phyloP scores from a whole-genome alignment of 371 early-diverging fungal genomes.

The Saksenaea vasiformis region DNA sequence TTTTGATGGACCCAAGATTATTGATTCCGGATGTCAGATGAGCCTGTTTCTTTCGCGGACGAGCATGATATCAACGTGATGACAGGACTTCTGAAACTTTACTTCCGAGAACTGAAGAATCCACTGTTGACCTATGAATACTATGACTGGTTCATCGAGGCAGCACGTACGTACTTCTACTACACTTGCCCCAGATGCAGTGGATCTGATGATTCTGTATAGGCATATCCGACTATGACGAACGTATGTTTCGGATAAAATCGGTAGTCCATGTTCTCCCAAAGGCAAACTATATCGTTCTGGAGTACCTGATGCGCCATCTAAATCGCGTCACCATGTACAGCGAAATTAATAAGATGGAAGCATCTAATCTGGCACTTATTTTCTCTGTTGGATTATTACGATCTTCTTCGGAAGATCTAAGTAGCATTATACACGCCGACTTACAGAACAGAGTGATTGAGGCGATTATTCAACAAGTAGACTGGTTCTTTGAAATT shows the following conservation, averaged over 20 bases:
- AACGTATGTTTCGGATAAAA: slow-evolving; percentile 71
- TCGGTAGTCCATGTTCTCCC: slow-evolving; percentile 74
- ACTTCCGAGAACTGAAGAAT: slow-evolving; percentile 79
- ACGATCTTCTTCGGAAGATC: slow-evolving; percentile 48
- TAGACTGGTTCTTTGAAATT: slow-evolving; percentile 64
- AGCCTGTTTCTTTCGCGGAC: slow-evolving; percentile 44
- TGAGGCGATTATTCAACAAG: slow-evolving; percentile 61
- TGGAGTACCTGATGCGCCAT: slow-evolving; percentile 75
- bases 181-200: neutral
- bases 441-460: slow-evolving; percentile 59
- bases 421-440: slow-evolving; percentile 56
- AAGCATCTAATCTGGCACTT: slow-evolving; percentile 79
- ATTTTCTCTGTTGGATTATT: slow-evolving; percentile 75
- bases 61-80: slow-evolving; percentile 79
- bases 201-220: slow-evolving; percentile 3
- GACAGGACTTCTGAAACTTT: slow-evolving; percentile 77
- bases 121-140: slow-evolving; percentile 79
- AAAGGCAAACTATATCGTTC: slow-evolving; percentile 63
- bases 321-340: slow-evolving; percentile 63
- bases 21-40: slow-evolving; percentile 15
- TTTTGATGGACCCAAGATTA: neutral
- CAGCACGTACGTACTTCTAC: slow-evolving; percentile 62
- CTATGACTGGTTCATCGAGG: slow-evolving; percentile 77
- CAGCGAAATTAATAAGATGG: slow-evolving; percentile 84
- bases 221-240: slow-evolving; percentile 75